phyloP scores from a whole-genome alignment of 2,329 filamentous ascomycete species.

The Ophiosphaerella herpotricha region DNA sequence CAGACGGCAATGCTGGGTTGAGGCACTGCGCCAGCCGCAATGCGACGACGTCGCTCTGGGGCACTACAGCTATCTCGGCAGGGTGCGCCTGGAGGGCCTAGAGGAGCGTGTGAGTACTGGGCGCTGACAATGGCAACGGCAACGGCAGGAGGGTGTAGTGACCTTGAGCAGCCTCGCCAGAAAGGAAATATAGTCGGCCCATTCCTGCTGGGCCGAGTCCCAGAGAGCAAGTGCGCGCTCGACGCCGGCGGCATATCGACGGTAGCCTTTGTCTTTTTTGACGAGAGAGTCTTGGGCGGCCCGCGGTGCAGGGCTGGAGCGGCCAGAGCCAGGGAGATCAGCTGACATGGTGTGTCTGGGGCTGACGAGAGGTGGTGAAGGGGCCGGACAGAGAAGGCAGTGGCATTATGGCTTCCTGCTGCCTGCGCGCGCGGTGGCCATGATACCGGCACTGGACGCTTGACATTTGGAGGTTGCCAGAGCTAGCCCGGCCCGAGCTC shows the following conservation, averaged over 20 bases:
- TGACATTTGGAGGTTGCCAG: conserved; percentile 9
- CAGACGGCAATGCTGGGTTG: conserved; percentile 89
- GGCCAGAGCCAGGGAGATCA: conserved; percentile 71
- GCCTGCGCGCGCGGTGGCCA: conserved; percentile 15
- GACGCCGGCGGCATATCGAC: conserved; percentile 86
- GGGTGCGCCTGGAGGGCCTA: conserved; percentile 89
- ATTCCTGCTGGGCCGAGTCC: conserved; percentile 93
- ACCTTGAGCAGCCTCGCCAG: conserved; percentile 89
- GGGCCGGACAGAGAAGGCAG: conserved; percentile 20
- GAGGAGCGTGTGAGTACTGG: conserved; percentile 27
- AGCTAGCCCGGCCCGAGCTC: conserved; percentile 16
- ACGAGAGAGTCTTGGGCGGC: conserved; percentile 56
- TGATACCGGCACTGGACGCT: neutral
- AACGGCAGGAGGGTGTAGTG: conserved; percentile 21
- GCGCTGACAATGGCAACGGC: conserved; percentile 2
- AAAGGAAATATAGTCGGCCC: conserved; percentile 99
- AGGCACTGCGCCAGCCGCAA: conserved; percentile 94
- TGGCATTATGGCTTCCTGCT: conserved; percentile 15
- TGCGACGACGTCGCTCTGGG: conserved; percentile 80
- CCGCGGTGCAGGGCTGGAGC: conserved; percentile 73
- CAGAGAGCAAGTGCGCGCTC: conserved; percentile 88
- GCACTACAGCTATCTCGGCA: conserved; percentile 71
- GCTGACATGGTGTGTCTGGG: conserved; percentile 43
- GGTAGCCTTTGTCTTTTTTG: conserved; percentile 70
- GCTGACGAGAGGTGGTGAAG: conserved; percentile 4